Evolutionary conservation across 805 yeast species (phyloP), one percentile per base, ranked within the genome.

Genomic region (Yamadazyma laniorum): DNA sequence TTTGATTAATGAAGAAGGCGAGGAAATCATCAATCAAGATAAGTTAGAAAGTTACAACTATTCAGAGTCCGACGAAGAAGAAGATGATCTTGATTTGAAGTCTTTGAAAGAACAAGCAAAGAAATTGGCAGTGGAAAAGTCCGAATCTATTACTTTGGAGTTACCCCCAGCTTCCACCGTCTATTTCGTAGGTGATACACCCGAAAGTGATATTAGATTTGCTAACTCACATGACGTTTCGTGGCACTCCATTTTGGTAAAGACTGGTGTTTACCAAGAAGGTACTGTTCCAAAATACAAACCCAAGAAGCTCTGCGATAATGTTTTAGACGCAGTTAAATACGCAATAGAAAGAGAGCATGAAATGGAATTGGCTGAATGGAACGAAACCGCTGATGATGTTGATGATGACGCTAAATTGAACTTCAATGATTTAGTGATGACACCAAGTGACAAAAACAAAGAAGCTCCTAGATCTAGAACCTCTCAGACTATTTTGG

Each of bases 101-200:
- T 30, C 31, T 23, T 32, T 34, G 15, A 42, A 35, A 23, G 33
- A 34, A 19, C 47, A 34, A 33, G 19, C 44, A 22, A 39, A 44
- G 33, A 39, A 49, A 27, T 74, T 74, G 21, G 61, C 75, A 26
- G 62, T 49, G 32, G 60, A 57, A 42, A 55, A 55, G 33, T 57
- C 55, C 30, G 70, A 66, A 25, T 52, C 63, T 39, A 66, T 68
- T 45, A 65, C 67, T 17, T 78, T 68, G 50, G 81, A 80, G 39
- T 64, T 85, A 47, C 93, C 93, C 5, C 90, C 90, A 3, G 88
- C 93, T 3, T 80, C 87, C 4, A 85, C 93, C 0, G 95, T 86
- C 12, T 85, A 85, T 59, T 86, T 85, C 63, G 93, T 85, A 35
- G 95, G 95, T 52, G 95, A 85, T 56, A 85, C 95, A 11, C 95